Base-by-base conservation (phyloP, 2,329 filamentous ascomycete species). In the Botrytis pseudocinerea region DNA sequence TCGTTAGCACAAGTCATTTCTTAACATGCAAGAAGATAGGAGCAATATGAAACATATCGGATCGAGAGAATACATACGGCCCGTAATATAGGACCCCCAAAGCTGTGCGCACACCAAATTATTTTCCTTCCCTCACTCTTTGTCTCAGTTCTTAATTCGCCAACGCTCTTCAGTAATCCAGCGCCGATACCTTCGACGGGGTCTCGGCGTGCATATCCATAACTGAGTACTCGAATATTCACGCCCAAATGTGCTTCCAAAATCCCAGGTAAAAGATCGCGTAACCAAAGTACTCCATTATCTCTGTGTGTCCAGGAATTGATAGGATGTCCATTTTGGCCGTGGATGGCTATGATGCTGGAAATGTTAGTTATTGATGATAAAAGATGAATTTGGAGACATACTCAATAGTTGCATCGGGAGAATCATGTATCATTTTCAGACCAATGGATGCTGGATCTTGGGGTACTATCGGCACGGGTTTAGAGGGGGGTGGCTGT, bases 291-390 rank as follows among this genome's bases (percentile, higher is more conserved):
- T 35, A 62, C n/a, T 25, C 40, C 54, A 62, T 32, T 69, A 25
- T 42, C 64, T 28, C 28, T 22, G 10, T 72, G 25, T 12, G 64
- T 72, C 71, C 71, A 72, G 18, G 46, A 72, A 25, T 72, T 42
- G 7, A 40, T 48, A 18, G 40, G 40, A 51, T 72, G 71, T 10
- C 71, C 71, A 25, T 61, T 61, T 32, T 61, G 64, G 14, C 64
- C 71, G n/a, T 72, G 71, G 44, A 69, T 60, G n/a, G 71, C 71
- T 59, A 72, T 72, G 32, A 72, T 42, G 59, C 71, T 72, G 32
- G 28, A 6, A 69, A 22, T 48, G 2, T 44, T 60, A 40, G 48
- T 32, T 22, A 32, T 42, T 22, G 18, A 28, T 40, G n/a, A 61
- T n/a, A 25, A 5, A 9, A 32, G 42, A 28, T 2, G 10, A 42